phyloP scores from a whole-genome alignment of 352 stramenopile species.

The Chrysophaeum taylorii region DNA sequence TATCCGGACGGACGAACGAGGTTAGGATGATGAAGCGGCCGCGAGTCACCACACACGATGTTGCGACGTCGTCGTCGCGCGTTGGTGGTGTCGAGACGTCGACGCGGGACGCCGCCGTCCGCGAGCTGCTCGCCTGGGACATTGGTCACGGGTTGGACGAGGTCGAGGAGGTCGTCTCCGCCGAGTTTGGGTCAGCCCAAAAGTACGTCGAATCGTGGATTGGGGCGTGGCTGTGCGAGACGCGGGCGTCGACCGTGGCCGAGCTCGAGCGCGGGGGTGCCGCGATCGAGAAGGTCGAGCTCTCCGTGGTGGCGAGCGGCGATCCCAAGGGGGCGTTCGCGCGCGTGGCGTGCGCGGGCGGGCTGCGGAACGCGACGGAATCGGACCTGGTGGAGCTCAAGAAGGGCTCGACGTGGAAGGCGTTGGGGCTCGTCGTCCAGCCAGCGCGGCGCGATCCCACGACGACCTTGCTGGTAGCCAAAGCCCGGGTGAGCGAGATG shows the following conservation, averaged over 20 bases:
- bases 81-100: no score
- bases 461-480: not conserved
- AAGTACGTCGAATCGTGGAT: not conserved
- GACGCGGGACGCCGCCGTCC: not conserved
- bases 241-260: not conserved
- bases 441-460: not conserved
- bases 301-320: not conserved
- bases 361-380: not conserved
- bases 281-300: no score
- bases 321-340: not conserved
- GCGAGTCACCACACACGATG: no score
- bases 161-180: not conserved
- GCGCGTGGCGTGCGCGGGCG: not conserved
- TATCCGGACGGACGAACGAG: no score
- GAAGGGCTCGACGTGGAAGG: no score
- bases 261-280: not conserved
- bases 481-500: not conserved
- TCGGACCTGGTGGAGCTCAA: not conserved
- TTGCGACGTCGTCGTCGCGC: no score
- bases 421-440: not conserved
- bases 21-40: no score
- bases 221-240: conserved; percentile 1
- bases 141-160: not conserved
- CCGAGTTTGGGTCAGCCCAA: no score
- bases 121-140: conserved; percentile 6